These are phyloP conservation scores for Biscogniauxia mediterranea DNA, from an alignment of 2,329 filamentous ascomycete genomes.

Conservation along the genomic window DNA sequence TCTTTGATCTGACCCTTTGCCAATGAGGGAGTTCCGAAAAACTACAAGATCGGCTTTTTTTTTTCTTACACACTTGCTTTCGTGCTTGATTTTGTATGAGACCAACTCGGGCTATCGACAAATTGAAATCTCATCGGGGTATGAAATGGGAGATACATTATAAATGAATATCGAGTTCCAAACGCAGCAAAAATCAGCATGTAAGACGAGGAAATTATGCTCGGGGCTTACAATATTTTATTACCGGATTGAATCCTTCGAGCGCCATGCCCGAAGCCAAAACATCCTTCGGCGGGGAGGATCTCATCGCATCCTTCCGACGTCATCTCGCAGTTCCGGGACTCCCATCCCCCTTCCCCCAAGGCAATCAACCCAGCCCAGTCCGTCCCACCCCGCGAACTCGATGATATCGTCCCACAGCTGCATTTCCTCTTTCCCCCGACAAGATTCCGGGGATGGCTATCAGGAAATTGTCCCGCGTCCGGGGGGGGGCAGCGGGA, in stretches of 20 bases:
- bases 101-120: too few relatives aligned
- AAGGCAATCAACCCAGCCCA: slow-evolving; percentile 8
- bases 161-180: too few relatives aligned
- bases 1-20: background rate
- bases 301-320: background rate
- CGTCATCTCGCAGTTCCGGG: background rate
- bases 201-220: too few relatives aligned
- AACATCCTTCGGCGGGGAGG: background rate
- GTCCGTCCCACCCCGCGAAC: background rate
- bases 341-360: slow-evolving; percentile 3
- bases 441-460: background rate
- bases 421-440: slow-evolving; percentile 5
- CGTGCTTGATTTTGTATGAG: too few relatives aligned
- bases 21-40: too few relatives aligned
- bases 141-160: too few relatives aligned
- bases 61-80: too few relatives aligned
- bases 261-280: background rate
- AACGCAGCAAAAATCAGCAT: too few relatives aligned
- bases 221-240: background rate
- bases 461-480: slow-evolving; percentile 10
- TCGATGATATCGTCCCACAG: slow-evolving; percentile 9
- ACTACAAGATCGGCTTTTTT: too few relatives aligned
- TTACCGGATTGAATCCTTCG: background rate
- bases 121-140: too few relatives aligned
- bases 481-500: slow-evolving; percentile 9